Evolutionary conservation across 208 protist species (phyloP).

Genomic region (Dictyostelium gargantuum): DNA sequence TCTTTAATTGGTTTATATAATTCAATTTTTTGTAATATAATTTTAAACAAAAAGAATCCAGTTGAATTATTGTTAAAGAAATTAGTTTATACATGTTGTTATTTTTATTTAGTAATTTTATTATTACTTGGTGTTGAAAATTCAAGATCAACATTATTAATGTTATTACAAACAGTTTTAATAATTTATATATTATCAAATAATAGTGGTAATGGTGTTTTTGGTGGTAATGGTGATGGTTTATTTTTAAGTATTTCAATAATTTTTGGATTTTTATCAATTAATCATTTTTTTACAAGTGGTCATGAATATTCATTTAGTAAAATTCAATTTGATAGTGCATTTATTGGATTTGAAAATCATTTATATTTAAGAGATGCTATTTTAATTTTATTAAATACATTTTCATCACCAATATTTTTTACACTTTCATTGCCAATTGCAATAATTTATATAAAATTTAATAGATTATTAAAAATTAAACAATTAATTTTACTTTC

Average conservation of each 20-base stretch:
- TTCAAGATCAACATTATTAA: background rate
- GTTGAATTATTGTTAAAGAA: background rate
- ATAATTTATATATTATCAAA: background rate
- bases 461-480: background rate
- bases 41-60: background rate
- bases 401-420: constrained; percentile 66
- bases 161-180: background rate
- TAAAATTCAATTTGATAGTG: constrained; percentile 72
- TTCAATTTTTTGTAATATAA: background rate
- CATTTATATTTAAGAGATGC: constrained; percentile 58
- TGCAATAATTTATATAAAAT: background rate
- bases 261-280: constrained; percentile 54
- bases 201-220: background rate
- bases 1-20: background rate
- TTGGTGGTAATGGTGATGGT: background rate
- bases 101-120: constrained; percentile 2
- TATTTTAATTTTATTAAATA: constrained; percentile 73
- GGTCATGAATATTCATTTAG: constrained; percentile 70
- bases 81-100: background rate
- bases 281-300: constrained; percentile 66
- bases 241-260: background rate
- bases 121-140: background rate
- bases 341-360: constrained; percentile 75
- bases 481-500: background rate
- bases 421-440: constrained; percentile 68